Evolutionary conservation across 768 basidiomycete species (phyloP).

Genomic region (Chiua virens): DNA sequence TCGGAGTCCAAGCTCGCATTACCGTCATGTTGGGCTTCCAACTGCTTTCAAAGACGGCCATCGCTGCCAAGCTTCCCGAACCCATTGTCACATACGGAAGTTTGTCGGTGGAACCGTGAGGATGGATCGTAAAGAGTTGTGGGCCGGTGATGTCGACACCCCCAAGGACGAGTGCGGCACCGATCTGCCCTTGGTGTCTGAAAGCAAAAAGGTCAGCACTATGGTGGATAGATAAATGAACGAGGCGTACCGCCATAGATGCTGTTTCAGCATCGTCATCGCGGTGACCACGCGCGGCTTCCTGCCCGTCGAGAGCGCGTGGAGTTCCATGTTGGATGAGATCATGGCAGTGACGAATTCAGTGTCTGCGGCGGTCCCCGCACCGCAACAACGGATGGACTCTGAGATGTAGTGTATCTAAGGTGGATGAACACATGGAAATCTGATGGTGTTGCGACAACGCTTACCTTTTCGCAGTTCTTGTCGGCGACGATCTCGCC

Average conservation of each 20-base stretch:
- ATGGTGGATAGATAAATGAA: neutral
- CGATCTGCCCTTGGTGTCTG: slow-evolving; percentile 91
- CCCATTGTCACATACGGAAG: slow-evolving; percentile 99
- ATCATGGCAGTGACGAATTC: slow-evolving; percentile 94
- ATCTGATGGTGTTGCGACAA: neutral
- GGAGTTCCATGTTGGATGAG: slow-evolving; percentile 93
- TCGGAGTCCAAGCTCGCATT: slow-evolving; percentile 22
- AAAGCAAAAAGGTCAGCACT: no score
- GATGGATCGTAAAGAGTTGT: slow-evolving; percentile 93
- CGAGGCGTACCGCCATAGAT: slow-evolving; percentile 74
- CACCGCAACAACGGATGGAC: slow-evolving; percentile 95
- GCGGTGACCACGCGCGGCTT: slow-evolving; percentile 95
- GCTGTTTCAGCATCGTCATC: slow-evolving; percentile 99
- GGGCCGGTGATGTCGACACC: slow-evolving; percentile 95
- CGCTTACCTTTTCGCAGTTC: slow-evolving; percentile 96
- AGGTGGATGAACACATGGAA: neutral
- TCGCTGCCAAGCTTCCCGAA: slow-evolving; percentile 92
- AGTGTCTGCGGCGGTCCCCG: slow-evolving; percentile 98
- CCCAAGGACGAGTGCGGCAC: slow-evolving; percentile 94
- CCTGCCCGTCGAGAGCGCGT: slow-evolving; percentile 84
- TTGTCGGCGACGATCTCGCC: slow-evolving; percentile 97
- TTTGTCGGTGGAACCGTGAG: slow-evolving; percentile 98
- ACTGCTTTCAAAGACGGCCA: slow-evolving; percentile 92
- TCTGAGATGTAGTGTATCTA: slow-evolving; percentile 98
- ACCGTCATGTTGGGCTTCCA: slow-evolving; percentile 87